Conservation (phyloP, 495 filamentous ascomycete species). For the Penicillium diatomitis region DNA sequence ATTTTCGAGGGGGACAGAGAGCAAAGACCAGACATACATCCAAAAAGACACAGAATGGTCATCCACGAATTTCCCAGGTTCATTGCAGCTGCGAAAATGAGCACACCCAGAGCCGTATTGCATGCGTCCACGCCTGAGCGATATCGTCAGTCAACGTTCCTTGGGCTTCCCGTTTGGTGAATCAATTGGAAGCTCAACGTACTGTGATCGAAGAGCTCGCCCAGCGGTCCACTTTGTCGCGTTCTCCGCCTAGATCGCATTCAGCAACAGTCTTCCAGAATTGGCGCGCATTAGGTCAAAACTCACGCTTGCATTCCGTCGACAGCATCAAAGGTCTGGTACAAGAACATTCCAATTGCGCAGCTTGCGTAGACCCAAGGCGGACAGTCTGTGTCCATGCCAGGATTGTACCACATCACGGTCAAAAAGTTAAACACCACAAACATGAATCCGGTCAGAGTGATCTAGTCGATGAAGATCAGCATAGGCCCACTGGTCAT, state of each 20-base stretch:
- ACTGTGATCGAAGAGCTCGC: constrained; percentile 97
- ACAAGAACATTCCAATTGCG: constrained; percentile 83
- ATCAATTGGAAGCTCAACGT: constrained; percentile 12
- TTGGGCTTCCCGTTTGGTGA: not conserved
- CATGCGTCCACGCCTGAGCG: constrained; percentile 73
- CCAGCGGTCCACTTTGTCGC: constrained; percentile 82
- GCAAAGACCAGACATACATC: constrained; percentile 37
- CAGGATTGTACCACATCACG: constrained; percentile 93
- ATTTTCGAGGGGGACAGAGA: too few relatives aligned
- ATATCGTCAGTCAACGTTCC: not conserved
- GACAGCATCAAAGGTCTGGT: constrained; percentile 97
- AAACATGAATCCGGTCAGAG: constrained; percentile 83
- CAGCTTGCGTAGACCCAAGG: constrained; percentile 90
- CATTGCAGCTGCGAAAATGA: constrained; percentile 84
- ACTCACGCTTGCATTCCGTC: constrained; percentile 88
- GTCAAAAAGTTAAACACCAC: constrained; percentile 88
- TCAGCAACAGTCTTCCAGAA: constrained; percentile 13
- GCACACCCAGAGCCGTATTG: constrained; percentile 87
- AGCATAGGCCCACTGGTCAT: not conserved
- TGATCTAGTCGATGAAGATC: constrained; percentile 48
- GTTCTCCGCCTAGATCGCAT: constrained; percentile 59
- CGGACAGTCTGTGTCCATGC: constrained; percentile 85
- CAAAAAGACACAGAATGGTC: constrained; percentile 78
- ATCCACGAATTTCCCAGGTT: constrained; percentile 91
- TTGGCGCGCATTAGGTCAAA: not conserved